phyloP scores from a whole-genome alignment of 371 early-diverging fungal genomes.

The Blyttiomyces sp. region DNA sequence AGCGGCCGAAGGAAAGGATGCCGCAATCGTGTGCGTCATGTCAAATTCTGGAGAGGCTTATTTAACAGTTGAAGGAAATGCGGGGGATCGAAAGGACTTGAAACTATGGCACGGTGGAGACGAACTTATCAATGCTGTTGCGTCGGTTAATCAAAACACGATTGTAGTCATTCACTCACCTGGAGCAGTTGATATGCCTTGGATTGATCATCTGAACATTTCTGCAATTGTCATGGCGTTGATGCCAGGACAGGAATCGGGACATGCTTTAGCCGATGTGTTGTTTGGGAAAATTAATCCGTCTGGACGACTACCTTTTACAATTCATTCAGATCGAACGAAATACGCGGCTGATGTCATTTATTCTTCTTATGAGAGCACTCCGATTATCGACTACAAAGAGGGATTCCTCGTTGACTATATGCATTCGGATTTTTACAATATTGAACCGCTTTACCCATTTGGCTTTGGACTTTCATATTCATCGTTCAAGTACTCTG shows the following conservation, averaged over 20 bases:
- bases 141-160: conserved; percentile 51
- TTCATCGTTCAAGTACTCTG: conserved; percentile 48
- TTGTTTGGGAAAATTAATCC: conserved; percentile 63
- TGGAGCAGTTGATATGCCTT: conserved; percentile 55
- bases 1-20: conserved; percentile 44
- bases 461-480: conserved; percentile 64
- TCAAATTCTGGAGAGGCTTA: conserved; percentile 60
- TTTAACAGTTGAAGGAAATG: conserved; percentile 47
- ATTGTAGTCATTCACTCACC: conserved; percentile 59
- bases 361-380: neutral
- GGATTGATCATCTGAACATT: conserved; percentile 48
- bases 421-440: conserved; percentile 50
- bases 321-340: conserved; percentile 43
- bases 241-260: conserved; percentile 60
- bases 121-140: conserved; percentile 56
- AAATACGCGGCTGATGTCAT: conserved; percentile 42
- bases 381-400: conserved; percentile 39
- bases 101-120: conserved; percentile 60
- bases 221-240: conserved; percentile 55
- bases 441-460: conserved; percentile 50
- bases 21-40: conserved; percentile 56
- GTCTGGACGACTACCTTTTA: conserved; percentile 58
- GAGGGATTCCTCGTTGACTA: conserved; percentile 59
- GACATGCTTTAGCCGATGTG: conserved; percentile 58
- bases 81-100: conserved; percentile 58